These are phyloP conservation scores for Xylariaceae sp. DNA, from an alignment of 2,329 filamentous ascomycete genomes.

Conservation along the genomic window DNA sequence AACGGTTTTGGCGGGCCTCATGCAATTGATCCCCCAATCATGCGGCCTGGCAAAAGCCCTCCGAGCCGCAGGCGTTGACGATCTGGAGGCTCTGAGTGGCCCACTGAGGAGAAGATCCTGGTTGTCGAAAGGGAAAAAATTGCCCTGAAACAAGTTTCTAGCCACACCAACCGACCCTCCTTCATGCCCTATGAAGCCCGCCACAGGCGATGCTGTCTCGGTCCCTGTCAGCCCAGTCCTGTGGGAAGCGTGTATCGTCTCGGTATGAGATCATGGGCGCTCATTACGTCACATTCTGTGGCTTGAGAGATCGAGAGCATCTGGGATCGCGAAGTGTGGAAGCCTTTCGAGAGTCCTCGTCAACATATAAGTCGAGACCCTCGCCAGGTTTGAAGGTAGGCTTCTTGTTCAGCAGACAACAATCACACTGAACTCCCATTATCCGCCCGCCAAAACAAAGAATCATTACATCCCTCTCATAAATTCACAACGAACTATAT, in stretches of 20 bases:
- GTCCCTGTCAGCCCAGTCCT: background rate
- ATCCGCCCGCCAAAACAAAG: too few species aligned
- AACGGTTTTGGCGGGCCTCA: background rate
- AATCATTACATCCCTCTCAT: too few species aligned
- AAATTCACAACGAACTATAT: background rate
- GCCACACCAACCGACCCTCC: constrained; percentile 16
- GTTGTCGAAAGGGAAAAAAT: constrained; percentile 1
- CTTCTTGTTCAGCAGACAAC: background rate
- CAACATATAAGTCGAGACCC: constrained; percentile 12
- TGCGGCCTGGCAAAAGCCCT: background rate
- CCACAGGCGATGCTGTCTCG: constrained; percentile 12
- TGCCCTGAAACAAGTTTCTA: constrained; percentile 24
- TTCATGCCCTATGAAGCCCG: constrained; percentile 11
- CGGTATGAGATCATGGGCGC: constrained; percentile 15
- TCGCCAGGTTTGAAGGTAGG: background rate
- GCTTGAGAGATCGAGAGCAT: constrained; percentile 5
- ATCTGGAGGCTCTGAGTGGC: constrained; percentile 4
- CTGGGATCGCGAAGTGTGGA: background rate
- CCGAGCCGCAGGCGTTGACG: constrained; percentile 9
- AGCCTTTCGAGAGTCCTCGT: background rate
- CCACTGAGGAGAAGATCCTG: background rate
- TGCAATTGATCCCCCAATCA: too few species aligned
- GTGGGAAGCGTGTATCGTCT: constrained; percentile 6
- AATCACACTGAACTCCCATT: constrained; percentile 1
- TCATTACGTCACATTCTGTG: constrained; percentile 12